These are phyloP conservation scores for Schoenoplectus triqueter DNA, from an alignment of 202 grass and related monocot genomes.

Conservation along the genomic window DNA sequence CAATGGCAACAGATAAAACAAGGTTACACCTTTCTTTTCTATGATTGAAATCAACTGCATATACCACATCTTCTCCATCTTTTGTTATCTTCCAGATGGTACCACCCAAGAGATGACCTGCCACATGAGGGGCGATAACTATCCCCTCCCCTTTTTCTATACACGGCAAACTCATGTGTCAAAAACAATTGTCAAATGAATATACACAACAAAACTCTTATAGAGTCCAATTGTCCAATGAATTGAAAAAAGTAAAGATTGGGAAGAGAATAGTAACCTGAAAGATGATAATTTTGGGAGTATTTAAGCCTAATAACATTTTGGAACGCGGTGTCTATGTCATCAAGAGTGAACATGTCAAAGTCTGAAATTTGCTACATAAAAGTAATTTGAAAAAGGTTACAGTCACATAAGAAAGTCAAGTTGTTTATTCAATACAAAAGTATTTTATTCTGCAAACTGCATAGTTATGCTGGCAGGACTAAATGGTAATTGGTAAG, in stretches of 20 bases:
- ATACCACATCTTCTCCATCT: slow-evolving; percentile 91
- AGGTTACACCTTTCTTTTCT: slow-evolving; percentile 75
- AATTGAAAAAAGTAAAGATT: slow-evolving; percentile 36
- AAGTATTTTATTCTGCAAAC: background rate
- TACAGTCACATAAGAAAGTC: slow-evolving; percentile 17
- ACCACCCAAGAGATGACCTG: slow-evolving; percentile 91
- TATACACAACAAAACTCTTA: slow-evolving; percentile 27
- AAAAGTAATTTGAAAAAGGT: slow-evolving; percentile 36
- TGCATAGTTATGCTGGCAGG: background rate
- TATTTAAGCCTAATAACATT: slow-evolving; percentile 84
- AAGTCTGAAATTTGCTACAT: slow-evolving; percentile 89
- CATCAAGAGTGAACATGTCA: slow-evolving; percentile 91
- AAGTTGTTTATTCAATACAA: background rate
- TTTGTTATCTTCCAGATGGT: slow-evolving; percentile 99
- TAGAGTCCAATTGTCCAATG: background rate
- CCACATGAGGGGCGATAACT: slow-evolving; percentile 90
- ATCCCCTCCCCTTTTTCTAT: slow-evolving; percentile 96
- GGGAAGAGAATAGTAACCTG: slow-evolving; percentile 53
- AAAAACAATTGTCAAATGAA: background rate
- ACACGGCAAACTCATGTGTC: slow-evolving; percentile 11
- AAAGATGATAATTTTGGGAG: slow-evolving; percentile 83
- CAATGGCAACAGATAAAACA: slow-evolving; percentile 23
- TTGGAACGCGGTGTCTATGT: slow-evolving; percentile 86
- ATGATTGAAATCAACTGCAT: slow-evolving; percentile 97
- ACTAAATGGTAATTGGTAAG: no score